Percentiles rank a stretch among this genome's conserved stretches.
These are phyloP conservation scores for Candida ficus DNA, from an alignment of 805 yeast genomes.

Conservation along the genomic window DNA sequence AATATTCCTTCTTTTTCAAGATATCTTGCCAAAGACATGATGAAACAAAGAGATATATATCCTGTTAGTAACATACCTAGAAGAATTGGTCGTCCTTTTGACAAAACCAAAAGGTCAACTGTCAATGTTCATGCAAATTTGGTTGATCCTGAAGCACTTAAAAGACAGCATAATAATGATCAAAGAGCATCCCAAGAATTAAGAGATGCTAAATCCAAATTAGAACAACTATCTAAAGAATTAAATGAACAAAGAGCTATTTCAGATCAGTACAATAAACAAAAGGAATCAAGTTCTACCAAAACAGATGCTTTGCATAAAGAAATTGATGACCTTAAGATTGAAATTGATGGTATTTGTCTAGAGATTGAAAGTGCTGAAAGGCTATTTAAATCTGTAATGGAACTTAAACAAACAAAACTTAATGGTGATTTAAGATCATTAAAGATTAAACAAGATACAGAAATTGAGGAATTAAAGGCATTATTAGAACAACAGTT, in stretches of 20 bases:
- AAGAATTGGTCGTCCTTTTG: neutral
- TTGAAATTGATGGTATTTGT: slow-evolving; percentile 12
- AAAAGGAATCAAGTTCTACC: no score
- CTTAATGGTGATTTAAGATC: no score
- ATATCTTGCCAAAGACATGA: slow-evolving; percentile 3
- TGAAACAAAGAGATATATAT: neutral
- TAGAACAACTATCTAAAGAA: slow-evolving; percentile 9
- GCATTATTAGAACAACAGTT: slow-evolving; percentile 24
- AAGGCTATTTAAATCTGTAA: no score
- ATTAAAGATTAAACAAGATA: no score
- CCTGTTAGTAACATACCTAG: neutral
- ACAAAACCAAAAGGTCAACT: no score
- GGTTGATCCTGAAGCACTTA: slow-evolving; percentile 14
- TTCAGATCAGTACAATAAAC: no score
- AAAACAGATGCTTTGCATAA: no score
- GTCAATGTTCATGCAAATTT: neutral
- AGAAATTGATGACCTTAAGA: slow-evolving; percentile 14
- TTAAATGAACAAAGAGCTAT: no score
- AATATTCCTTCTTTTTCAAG: slow-evolving; percentile 16
- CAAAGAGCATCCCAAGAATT: slow-evolving; percentile 10
- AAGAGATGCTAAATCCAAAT: slow-evolving; percentile 10
- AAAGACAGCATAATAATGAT: slow-evolving; percentile 5
- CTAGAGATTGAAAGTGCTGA: slow-evolving; percentile 9
- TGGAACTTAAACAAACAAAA: no score
- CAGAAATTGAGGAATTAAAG: slow-evolving; percentile 31